Evolutionary conservation across 768 basidiomycete species (phyloP), one percentile per base, ranked within the genome.

Genomic region (Lactifluus rugatus): DNA sequence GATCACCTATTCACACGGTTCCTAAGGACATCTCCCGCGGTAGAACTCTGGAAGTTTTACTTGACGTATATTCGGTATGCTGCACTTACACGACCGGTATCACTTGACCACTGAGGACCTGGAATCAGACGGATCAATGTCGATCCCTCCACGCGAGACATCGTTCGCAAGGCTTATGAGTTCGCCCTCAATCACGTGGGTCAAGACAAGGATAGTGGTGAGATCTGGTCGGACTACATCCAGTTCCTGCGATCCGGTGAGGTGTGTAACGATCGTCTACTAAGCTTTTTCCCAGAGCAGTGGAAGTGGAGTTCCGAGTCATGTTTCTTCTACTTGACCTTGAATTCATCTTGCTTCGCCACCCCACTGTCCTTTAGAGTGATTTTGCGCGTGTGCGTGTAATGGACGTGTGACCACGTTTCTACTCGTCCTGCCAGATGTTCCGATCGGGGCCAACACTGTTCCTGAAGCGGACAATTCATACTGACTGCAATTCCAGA

Each of bases 201-300:
- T 17, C 85, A 89, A 68, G 95, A 98, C 72, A 87, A 90, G 65
- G 90, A 94, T 61, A 87, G 89, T 54, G 90, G 88, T 9, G 84
- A 87, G 54, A 91, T 99, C 37, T 98, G 95, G 94, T 79, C 75
- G 57, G 94, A 98, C 66, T 98, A 94, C 66, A 88, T 98, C 67
- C 82, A 87, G 58, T 97, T 96, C 69, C 71, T 99, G 51, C 84
- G 81, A 62, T 79, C 83, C 16, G 86, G 83, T 42, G 87, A 88
- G 74, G 90, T 89, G 64, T 67, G 84, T 68, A 34, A 19, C 42
- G 46, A 59, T 60, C 49, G 45, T 62, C 58, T 48, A 16, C 52
- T 54, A 42, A 55, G 50, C 36, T 52, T 50, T 31, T 52, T 26
- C 26, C 53, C 49, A 55, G 56, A 42, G 11, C 39, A 34, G 36